These are phyloP conservation scores for Primulina tabacum DNA, from an alignment of 257 asterid genomes.

Conservation along the genomic window DNA sequence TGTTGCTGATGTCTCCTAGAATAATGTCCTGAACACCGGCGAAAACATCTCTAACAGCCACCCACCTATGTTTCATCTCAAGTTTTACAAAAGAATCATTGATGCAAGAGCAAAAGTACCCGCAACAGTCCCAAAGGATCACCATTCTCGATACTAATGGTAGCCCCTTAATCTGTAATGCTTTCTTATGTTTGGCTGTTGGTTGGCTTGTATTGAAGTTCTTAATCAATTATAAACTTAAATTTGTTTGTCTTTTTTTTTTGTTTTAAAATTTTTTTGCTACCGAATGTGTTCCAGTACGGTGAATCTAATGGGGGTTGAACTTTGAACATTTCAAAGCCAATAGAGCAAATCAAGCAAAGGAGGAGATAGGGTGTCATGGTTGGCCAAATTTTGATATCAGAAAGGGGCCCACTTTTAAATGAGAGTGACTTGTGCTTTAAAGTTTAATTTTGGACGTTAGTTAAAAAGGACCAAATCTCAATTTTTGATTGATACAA, in stretches of 20 bases:
- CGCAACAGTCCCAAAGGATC: neutral
- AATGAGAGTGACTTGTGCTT: neutral
- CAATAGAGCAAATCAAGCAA: neutral
- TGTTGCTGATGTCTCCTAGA: slow-evolving; percentile 40
- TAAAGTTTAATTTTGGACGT: neutral
- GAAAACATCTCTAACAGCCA: neutral
- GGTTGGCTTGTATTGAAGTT: neutral
- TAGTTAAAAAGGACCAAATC: neutral
- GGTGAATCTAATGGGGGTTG: neutral
- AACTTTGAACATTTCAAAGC: slow-evolving; percentile 16
- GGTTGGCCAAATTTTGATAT: slow-evolving; percentile 16
- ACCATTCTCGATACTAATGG: neutral
- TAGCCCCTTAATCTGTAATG: neutral
- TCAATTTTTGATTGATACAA: neutral
- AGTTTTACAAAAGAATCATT: neutral
- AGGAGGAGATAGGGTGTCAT: too few relatives aligned
- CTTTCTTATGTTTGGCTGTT: neutral
- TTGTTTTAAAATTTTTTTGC: neutral
- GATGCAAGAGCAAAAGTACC: neutral
- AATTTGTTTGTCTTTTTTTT: neutral
- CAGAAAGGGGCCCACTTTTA: neutral
- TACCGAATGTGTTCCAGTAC: neutral
- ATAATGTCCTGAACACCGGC: neutral
- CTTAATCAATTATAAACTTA: neutral
- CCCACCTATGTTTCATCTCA: neutral